Conservation (phyloP, 2,329 filamentous ascomycete species). For the Bisporella sp. region DNA sequence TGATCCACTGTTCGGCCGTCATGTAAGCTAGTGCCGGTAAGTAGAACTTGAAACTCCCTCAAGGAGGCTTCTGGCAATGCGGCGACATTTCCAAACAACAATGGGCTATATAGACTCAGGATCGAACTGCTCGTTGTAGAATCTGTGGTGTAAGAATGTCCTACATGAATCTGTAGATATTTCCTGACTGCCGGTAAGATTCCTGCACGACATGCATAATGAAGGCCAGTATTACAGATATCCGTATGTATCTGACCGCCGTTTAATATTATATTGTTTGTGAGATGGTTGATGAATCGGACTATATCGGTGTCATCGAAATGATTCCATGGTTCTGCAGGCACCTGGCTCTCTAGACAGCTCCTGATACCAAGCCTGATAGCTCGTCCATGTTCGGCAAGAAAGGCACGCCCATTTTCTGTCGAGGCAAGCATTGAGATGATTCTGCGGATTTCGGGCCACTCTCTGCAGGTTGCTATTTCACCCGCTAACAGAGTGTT, state of each 20-base stretch:
- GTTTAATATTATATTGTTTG: conserved; percentile 10
- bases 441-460: neutral
- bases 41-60: no score
- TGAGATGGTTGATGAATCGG: conserved; percentile 13
- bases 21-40: no score
- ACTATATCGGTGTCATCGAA: neutral
- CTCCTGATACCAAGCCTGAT: conserved; percentile 2
- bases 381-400: neutral
- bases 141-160: no score
- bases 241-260: conserved; percentile 2
- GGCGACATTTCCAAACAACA: no score
- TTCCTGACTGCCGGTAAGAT: no score
- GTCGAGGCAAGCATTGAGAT: conserved; percentile 13
- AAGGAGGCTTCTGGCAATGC: no score
- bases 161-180: no score
- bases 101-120: no score
- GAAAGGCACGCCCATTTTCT: conserved; percentile 10
- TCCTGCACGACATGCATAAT: conserved; percentile 7
- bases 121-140: no score
- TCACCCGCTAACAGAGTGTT: neutral
- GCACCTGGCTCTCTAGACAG: conserved; percentile 2
- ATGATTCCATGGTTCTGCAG: neutral
- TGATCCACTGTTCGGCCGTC: no score
- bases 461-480: neutral
- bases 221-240: conserved; percentile 11